Evolutionary conservation across 2,329 filamentous ascomycete species (phyloP).

Genomic region (Pleurostoma richardsiae): DNA sequence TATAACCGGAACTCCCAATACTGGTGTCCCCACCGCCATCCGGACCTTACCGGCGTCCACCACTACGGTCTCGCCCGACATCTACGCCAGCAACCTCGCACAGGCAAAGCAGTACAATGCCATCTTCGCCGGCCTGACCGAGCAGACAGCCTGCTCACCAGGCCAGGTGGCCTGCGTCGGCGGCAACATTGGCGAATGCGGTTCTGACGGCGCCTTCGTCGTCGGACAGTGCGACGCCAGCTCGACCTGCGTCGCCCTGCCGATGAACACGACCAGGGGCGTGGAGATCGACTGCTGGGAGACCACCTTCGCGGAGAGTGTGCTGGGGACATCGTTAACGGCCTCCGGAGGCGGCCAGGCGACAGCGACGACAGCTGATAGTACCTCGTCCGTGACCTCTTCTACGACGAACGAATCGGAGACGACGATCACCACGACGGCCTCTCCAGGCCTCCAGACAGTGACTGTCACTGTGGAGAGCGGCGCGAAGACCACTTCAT

Average conservation of each 20-base stretch:
- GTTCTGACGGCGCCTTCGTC: slow-evolving; percentile 30
- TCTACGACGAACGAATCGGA: not conserved
- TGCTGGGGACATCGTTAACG: slow-evolving; percentile 28
- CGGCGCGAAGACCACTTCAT: not conserved
- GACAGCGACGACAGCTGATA: not conserved
- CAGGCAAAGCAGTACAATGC: slow-evolving; percentile 40
- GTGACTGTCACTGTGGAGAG: not conserved
- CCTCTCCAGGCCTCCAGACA: not conserved
- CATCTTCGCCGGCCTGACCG: slow-evolving; percentile 36
- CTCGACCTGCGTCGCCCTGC: slow-evolving; percentile 46
- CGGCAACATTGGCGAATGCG: slow-evolving; percentile 43
- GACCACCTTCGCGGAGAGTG: slow-evolving; percentile 28
- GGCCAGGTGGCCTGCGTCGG: slow-evolving; percentile 48
- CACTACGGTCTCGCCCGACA: slow-evolving; percentile 31
- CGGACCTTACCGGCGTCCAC: slow-evolving; percentile 25
- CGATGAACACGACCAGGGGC: slow-evolving; percentile 41
- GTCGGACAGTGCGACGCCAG: slow-evolving; percentile 29
- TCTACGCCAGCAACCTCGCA: slow-evolving; percentile 39
- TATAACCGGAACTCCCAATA: slow-evolving; percentile 30
- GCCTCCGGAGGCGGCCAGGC: not conserved
- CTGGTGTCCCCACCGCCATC: slow-evolving; percentile 35
- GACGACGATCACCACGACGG: not conserved
- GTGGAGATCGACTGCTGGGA: slow-evolving; percentile 44
- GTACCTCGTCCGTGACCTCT: not conserved
- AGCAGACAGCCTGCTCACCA: slow-evolving; percentile 37